Percentiles rank a stretch among this genome's conserved stretches.
These are phyloP conservation scores for Neurospora pannonica DNA, from an alignment of 495 filamentous ascomycete species.

Conservation along the genomic window DNA sequence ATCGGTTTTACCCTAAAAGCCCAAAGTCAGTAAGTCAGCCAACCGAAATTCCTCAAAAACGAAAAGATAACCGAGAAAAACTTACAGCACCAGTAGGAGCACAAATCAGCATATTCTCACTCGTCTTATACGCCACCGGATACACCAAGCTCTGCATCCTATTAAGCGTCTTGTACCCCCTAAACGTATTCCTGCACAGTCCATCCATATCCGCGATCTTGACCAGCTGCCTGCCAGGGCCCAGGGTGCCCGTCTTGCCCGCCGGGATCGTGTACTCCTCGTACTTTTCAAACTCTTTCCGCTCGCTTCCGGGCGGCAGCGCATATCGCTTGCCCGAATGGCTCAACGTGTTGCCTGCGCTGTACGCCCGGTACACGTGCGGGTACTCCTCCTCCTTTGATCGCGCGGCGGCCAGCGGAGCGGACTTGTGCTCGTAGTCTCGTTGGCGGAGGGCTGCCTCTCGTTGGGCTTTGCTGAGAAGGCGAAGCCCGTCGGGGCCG, in stretches of 20 bases:
- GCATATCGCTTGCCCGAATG: constrained; percentile 67
- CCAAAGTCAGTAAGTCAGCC: neutral
- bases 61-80: neutral
- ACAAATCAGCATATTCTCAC: constrained; percentile 97
- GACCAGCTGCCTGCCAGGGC: constrained; percentile 60
- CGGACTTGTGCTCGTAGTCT: constrained; percentile 76
- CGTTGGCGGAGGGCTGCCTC: constrained; percentile 62
- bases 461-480: constrained; percentile 68
- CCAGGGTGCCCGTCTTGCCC: constrained; percentile 63
- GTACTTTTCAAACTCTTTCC: constrained; percentile 53
- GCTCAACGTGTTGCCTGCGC: constrained; percentile 73
- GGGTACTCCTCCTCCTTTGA: constrained; percentile 67
- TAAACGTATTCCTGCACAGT: constrained; percentile 83
- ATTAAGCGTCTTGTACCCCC: constrained; percentile 86
- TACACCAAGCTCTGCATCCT: constrained; percentile 97
- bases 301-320: constrained; percentile 56
- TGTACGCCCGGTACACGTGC: constrained; percentile 79
- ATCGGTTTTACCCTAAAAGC: constrained; percentile 75
- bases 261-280: constrained; percentile 85
- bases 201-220: constrained; percentile 77
- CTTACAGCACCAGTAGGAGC: constrained; percentile 85
- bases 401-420: constrained; percentile 50
- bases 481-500: constrained; percentile 35
- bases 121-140: constrained; percentile 89
- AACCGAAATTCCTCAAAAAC: neutral